Evolutionary conservation across 352 stramenopile genomes (phyloP).

Genomic region (Phytophthora pluvialis): DNA sequence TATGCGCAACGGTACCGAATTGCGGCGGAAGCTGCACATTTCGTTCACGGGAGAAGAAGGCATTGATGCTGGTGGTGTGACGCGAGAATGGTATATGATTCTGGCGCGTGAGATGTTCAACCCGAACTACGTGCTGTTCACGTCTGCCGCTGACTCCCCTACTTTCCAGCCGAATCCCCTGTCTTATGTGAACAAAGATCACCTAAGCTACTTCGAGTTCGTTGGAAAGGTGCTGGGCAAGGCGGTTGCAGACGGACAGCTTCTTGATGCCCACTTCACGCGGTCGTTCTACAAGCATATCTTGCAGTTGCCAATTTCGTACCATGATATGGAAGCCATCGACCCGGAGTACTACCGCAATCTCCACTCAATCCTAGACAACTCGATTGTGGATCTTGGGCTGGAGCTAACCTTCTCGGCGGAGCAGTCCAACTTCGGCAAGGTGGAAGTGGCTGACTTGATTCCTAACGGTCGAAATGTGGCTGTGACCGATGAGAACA

Average conservation of each 20-base stretch:
- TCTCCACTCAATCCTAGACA: constrained; percentile 91
- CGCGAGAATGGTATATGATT: constrained; percentile 99
- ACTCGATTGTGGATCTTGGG: constrained; percentile 82
- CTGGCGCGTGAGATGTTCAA: constrained; percentile 99
- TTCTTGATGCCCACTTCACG: constrained; percentile 99
- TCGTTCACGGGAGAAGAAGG: constrained; percentile 98
- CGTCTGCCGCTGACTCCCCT: constrained; percentile 97
- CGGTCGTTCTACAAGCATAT: constrained; percentile 99
- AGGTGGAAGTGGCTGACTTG: constrained; percentile 89
- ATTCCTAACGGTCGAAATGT: constrained; percentile 90
- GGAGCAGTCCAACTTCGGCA: constrained; percentile 91
- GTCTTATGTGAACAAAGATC: constrained; percentile 98
- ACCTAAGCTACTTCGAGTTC: constrained; percentile 99
- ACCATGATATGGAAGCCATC: constrained; percentile 99
- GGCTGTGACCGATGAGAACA: constrained; percentile 92
- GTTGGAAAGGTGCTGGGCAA: constrained; percentile 99
- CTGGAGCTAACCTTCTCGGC: constrained; percentile 95
- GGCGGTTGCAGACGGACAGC: constrained; percentile 97
- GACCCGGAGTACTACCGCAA: constrained; percentile 97
- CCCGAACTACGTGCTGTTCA: constrained; percentile 99
- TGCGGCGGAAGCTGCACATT: constrained; percentile 97
- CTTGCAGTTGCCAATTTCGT: constrained; percentile 96
- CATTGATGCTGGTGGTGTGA: constrained; percentile 98
- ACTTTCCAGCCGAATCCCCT: constrained; percentile 99
- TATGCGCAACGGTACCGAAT: constrained; percentile 96